These are phyloP conservation scores for Hypoxylon sp. DNA, from an alignment of 2,329 filamentous ascomycete genomes.

Conservation along the genomic window DNA sequence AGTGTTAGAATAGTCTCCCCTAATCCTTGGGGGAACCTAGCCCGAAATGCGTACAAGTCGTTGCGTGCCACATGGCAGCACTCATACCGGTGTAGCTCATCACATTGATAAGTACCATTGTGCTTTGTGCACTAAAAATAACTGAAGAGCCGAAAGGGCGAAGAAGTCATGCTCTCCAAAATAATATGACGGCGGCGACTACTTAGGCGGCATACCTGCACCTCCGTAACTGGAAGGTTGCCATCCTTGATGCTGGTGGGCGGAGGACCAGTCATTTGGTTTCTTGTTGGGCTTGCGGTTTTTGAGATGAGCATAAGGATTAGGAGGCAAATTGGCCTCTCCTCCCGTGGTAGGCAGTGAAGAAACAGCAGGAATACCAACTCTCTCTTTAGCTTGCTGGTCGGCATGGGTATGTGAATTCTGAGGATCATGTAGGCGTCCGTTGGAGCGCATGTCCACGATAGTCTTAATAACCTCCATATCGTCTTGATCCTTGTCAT, in stretches of 20 bases:
- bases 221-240: conserved; percentile 58
- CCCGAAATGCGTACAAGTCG: conserved; percentile 25
- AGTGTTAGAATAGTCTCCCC: conserved; percentile 20
- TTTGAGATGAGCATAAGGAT: conserved; percentile 56
- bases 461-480: conserved; percentile 76
- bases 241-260: conserved; percentile 58
- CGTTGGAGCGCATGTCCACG: conserved; percentile 74
- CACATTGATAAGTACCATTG: conserved; percentile 48
- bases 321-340: conserved; percentile 52
- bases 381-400: conserved; percentile 52
- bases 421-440: conserved; percentile 62
- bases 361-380: conserved; percentile 41
- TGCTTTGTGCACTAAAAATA: conserved; percentile 17
- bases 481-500: conserved; percentile 79
- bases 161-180: conserved; percentile 11
- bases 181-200: conserved; percentile 16
- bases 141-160: conserved; percentile 3
- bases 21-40: conserved; percentile 35
- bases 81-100: conserved; percentile 36
- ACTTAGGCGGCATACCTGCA: conserved; percentile 32
- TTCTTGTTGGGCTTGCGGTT: conserved; percentile 40
- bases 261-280: conserved; percentile 42
- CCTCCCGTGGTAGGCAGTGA: conserved; percentile 51
- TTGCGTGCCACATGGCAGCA: conserved; percentile 27
- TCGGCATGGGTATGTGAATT: conserved; percentile 51